Conservation (phyloP, 140 eudicot genomes). For the Oenanthe javanica region DNA sequence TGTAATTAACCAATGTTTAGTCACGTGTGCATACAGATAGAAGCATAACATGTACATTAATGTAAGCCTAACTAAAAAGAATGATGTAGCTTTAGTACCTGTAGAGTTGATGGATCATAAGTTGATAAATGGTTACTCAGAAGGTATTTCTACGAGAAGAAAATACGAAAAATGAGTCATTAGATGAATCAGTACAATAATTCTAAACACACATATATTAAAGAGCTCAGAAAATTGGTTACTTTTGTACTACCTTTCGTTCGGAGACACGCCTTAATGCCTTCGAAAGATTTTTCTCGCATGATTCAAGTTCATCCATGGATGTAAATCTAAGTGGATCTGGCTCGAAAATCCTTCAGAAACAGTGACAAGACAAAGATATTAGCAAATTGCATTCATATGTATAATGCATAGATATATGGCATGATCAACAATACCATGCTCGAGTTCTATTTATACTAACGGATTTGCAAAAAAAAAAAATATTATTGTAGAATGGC, state of each 20-base stretch:
- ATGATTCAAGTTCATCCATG: constrained; percentile 39
- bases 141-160: constrained; percentile 10
- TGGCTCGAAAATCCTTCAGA: constrained; percentile 54
- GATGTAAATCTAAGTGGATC: constrained; percentile 44
- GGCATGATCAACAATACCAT: background rate
- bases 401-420: background rate
- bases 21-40: background rate
- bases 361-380: background rate
- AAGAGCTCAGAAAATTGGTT: background rate
- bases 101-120: constrained; percentile 20
- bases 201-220: background rate
- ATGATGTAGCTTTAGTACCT: constrained; percentile 3
- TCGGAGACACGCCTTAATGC: constrained; percentile 11
- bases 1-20: background rate
- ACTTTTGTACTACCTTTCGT: constrained; percentile 11
- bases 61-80: background rate
- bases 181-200: too few relatives aligned
- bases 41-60: background rate
- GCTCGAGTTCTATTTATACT: background rate
- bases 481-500: background rate
- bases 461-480: background rate
- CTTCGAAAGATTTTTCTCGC: constrained; percentile 33
- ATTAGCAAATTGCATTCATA: background rate
- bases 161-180: background rate
- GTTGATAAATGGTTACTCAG: constrained; percentile 16